phyloP scores from a whole-genome alignment of 805 yeast genomes.

The Brettanomyces custersianus region DNA sequence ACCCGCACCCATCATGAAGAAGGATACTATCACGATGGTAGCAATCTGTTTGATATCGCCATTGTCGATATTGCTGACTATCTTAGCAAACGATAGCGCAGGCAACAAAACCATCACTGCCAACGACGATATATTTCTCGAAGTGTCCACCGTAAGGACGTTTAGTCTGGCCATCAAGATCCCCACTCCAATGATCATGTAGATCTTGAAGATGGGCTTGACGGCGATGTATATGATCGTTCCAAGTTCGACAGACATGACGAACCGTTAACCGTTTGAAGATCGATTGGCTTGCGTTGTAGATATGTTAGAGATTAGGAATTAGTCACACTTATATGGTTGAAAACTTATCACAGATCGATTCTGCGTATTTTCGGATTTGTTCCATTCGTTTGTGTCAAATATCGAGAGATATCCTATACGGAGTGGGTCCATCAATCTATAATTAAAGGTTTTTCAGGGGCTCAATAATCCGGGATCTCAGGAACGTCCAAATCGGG shows the following conservation, averaged over 20 bases:
- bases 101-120: conserved; percentile 69
- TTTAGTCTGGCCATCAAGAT: conserved; percentile 52
- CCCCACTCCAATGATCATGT: conserved; percentile 63
- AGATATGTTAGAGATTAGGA: too few relatives aligned
- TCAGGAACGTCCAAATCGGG: too few relatives aligned
- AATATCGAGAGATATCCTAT: too few relatives aligned
- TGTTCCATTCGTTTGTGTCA: too few relatives aligned
- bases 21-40: conserved; percentile 42
- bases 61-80: conserved; percentile 57
- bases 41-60: conserved; percentile 65
- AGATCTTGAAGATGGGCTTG: conserved; percentile 78
- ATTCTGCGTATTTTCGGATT: too few relatives aligned
- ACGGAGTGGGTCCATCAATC: too few relatives aligned
- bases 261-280: too few relatives aligned
- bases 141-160: conserved; percentile 57
- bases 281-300: too few relatives aligned
- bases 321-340: too few relatives aligned
- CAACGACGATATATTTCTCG: conserved; percentile 61
- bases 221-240: conserved; percentile 67
- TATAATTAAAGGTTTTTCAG: too few relatives aligned
- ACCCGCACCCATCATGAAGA: conserved; percentile 29
- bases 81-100: conserved; percentile 64
- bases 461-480: too few relatives aligned
- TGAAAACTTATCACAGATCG: too few relatives aligned
- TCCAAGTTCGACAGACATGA: conserved; percentile 34